A percentile compares a stretch with the other conserved stretches of the same genome.
These are phyloP conservation scores for Aspergillus sergii DNA, from an alignment of 2,329 filamentous ascomycete genomes.

Conservation along the genomic window DNA sequence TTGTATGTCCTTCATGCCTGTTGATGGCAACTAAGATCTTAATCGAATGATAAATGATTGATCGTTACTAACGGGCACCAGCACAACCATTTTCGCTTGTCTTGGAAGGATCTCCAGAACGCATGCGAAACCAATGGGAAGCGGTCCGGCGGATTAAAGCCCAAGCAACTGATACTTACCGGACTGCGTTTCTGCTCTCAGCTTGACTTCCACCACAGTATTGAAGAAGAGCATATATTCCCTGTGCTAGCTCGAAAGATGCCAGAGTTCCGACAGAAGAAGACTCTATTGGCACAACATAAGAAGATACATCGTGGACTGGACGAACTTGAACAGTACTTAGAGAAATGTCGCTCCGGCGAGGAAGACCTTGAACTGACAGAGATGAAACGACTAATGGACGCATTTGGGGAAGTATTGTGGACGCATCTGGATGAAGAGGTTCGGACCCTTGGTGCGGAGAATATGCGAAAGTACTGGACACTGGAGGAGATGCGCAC, in stretches of 20 bases:
- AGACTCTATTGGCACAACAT: slow-evolving; percentile 74
- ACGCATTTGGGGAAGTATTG: slow-evolving; percentile 74
- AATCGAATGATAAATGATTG: neutral
- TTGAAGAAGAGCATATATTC: slow-evolving; percentile 82
- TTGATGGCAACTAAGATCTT: too few relatives aligned
- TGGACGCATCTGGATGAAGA: slow-evolving; percentile 86
- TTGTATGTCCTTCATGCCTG: slow-evolving; percentile 51
- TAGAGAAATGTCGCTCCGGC: slow-evolving; percentile 63
- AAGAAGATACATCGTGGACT: slow-evolving; percentile 76
- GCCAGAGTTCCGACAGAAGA: slow-evolving; percentile 71
- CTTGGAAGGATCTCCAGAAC: slow-evolving; percentile 71
- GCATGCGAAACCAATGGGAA: slow-evolving; percentile 60
- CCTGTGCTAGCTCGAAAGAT: slow-evolving; percentile 75
- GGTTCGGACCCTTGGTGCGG: slow-evolving; percentile 74
- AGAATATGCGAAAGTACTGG: slow-evolving; percentile 89
- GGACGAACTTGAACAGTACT: slow-evolving; percentile 67
- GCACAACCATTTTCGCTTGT: slow-evolving; percentile 75
- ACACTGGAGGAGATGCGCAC: slow-evolving; percentile 70
- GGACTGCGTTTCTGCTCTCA: slow-evolving; percentile 71
- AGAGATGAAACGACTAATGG: slow-evolving; percentile 71
- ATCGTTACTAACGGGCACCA: slow-evolving; percentile 36
- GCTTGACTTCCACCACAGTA: slow-evolving; percentile 76
- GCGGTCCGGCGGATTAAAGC: slow-evolving; percentile 65
- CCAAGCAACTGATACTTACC: slow-evolving; percentile 67
- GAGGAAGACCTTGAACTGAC: slow-evolving; percentile 60